These are phyloP conservation scores for Aspergillus avenaceus DNA, from an alignment of 495 filamentous ascomycete genomes.

Conservation along the genomic window DNA sequence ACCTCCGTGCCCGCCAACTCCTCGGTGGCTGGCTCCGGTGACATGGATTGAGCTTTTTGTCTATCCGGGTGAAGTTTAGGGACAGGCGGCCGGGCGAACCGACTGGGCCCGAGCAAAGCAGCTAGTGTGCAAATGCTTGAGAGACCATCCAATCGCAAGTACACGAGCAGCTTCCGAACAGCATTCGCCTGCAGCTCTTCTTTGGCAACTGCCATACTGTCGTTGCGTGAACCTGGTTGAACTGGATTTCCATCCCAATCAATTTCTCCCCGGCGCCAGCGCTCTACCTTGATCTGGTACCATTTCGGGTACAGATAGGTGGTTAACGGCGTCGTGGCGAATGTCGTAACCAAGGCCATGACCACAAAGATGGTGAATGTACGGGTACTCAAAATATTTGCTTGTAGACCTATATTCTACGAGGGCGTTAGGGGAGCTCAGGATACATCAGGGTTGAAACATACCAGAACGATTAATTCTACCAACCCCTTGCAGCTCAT, in stretches of 20 bases:
- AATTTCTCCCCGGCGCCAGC: conserved; percentile 89
- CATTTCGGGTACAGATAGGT: conserved; percentile 74
- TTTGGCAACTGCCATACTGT: conserved; percentile 41
- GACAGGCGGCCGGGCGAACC: conserved; percentile 14
- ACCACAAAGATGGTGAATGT: conserved; percentile 99
- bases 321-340: conserved; percentile 83
- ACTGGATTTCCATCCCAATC: conserved; percentile 80
- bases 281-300: conserved; percentile 88
- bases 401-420: conserved; percentile 92
- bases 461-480: conserved; percentile 89
- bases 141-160: conserved; percentile 85
- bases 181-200: conserved; percentile 29
- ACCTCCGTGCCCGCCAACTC: conserved; percentile 20
- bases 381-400: conserved; percentile 75
- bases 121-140: conserved; percentile 83
- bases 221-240: conserved; percentile 30
- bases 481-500: conserved; percentile 99
- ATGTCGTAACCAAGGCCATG: conserved; percentile 91
- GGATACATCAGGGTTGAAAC: conserved; percentile 15
- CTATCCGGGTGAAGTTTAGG: conserved; percentile 51
- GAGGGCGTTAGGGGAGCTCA: conserved; percentile 17
- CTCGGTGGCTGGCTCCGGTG: conserved; percentile 22
- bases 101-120: conserved; percentile 54
- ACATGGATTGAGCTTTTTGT: conserved; percentile 7
- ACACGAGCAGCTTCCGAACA: conserved; percentile 52